These are phyloP conservation scores for Podospora pseudopauciseta DNA, from an alignment of 495 filamentous ascomycete species.

Conservation along the genomic window DNA sequence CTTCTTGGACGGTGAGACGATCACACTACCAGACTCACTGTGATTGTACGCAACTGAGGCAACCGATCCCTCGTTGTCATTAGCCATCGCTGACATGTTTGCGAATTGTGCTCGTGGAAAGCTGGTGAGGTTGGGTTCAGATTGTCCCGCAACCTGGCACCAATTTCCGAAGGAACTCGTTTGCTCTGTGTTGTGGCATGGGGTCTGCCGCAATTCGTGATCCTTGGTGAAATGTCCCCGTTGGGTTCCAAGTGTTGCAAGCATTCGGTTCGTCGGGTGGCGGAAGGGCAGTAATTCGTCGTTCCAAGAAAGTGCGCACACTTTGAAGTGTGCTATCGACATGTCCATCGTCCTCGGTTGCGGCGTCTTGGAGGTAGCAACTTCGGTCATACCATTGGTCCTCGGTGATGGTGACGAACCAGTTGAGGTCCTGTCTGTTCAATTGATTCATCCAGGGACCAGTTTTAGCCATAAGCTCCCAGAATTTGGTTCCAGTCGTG, in stretches of 20 bases:
- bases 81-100: no score
- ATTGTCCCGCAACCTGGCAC: no score
- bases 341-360: neutral
- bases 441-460: neutral
- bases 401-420: neutral
- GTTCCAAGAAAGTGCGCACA: neutral
- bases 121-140: no score
- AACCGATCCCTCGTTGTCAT: neutral
- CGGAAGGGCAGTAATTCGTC: neutral
- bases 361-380: neutral
- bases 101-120: no score
- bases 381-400: neutral
- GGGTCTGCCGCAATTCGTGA: neutral
- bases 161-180: neutral
- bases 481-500: neutral
- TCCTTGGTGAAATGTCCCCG: neutral
- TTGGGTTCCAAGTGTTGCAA: neutral
- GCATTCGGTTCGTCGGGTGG: neutral
- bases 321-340: neutral
- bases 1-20: neutral
- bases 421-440: neutral
- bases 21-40: neutral
- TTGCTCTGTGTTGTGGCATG: neutral
- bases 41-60: neutral
- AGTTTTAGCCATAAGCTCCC: neutral